Conservation (phyloP, 2,329 filamentous ascomycete genomes). For the Aspergillus sp. region DNA sequence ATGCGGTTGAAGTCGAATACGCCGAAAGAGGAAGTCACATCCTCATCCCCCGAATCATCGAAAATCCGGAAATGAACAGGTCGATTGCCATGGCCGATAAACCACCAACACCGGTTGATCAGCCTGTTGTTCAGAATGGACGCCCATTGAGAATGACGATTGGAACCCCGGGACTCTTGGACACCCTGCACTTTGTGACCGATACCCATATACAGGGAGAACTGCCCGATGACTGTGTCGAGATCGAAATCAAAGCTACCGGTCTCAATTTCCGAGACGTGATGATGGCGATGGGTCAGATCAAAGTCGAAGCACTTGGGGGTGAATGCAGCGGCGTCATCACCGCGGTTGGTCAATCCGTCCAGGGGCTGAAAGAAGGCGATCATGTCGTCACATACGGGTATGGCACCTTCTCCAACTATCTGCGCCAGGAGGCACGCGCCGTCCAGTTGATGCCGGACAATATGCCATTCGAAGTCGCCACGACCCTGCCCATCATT, state of each 20-base stretch:
- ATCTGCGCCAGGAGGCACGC: not conserved
- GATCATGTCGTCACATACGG: slow-evolving; percentile 30
- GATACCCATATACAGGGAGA: not conserved
- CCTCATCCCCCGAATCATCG: not conserved
- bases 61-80: too few species aligned
- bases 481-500: not conserved
- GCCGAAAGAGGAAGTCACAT: not conserved
- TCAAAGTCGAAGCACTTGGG: slow-evolving; percentile 30
- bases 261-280: slow-evolving; percentile 13
- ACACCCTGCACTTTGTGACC: not conserved
- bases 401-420: not conserved
- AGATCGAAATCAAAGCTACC: slow-evolving; percentile 14
- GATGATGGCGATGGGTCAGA: slow-evolving; percentile 9
- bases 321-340: slow-evolving; percentile 39
- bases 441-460: not conserved
- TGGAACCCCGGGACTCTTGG: not conserved
- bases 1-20: not conserved
- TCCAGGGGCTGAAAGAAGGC: slow-evolving; percentile 31
- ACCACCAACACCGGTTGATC: not conserved
- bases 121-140: not conserved
- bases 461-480: not conserved
- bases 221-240: slow-evolving; percentile 11
- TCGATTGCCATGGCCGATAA: too few species aligned
- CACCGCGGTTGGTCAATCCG: slow-evolving; percentile 23
- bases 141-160: not conserved